phyloP scores from a whole-genome alignment of 2,329 filamentous ascomycete species.

The Fusarium sp. region DNA sequence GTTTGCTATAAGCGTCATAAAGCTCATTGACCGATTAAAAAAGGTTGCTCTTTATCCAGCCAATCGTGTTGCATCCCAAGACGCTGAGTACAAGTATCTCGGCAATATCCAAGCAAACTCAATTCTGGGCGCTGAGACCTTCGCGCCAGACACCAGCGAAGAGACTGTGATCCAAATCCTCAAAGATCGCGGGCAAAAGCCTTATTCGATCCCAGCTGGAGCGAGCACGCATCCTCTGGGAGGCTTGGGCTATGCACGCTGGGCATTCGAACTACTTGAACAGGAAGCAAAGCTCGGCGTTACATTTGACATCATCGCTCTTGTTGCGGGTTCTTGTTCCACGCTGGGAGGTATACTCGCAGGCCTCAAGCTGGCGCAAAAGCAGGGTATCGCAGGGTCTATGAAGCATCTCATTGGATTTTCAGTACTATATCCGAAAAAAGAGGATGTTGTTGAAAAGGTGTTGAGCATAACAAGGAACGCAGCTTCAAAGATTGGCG shows the following conservation, averaged over 20 bases:
- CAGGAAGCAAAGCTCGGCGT: constrained; percentile 8
- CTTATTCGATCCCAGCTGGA: constrained; percentile 16
- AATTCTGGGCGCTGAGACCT: constrained; percentile 21
- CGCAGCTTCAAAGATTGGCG: constrained; percentile 16
- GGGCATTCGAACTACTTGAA: constrained; percentile 24
- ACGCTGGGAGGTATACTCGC: constrained; percentile 17
- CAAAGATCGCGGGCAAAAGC: neutral
- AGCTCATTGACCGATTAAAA: neutral
- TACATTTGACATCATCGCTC: constrained; percentile 4
- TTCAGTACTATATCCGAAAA: neutral
- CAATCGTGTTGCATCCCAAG: neutral
- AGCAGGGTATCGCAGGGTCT: neutral
- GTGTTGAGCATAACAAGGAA: constrained; percentile 16
- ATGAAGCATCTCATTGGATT: constrained; percentile 16
- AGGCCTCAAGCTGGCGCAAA: constrained; percentile 18
- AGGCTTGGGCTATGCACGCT: constrained; percentile 21
- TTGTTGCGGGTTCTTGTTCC: constrained; percentile 23
- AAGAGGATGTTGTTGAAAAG: neutral
- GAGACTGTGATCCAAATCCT: neutral
- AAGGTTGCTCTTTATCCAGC: constrained; percentile 23
- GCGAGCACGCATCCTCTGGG: constrained; percentile 19
- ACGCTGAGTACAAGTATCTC: constrained; percentile 15
- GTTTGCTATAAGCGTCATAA: fast-evolving
- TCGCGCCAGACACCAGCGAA: constrained; percentile 5
- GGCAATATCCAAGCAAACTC: constrained; percentile 21